phyloP scores from a whole-genome alignment of 352 stramenopile genomes.

The Phytophthora tentaculata region DNA sequence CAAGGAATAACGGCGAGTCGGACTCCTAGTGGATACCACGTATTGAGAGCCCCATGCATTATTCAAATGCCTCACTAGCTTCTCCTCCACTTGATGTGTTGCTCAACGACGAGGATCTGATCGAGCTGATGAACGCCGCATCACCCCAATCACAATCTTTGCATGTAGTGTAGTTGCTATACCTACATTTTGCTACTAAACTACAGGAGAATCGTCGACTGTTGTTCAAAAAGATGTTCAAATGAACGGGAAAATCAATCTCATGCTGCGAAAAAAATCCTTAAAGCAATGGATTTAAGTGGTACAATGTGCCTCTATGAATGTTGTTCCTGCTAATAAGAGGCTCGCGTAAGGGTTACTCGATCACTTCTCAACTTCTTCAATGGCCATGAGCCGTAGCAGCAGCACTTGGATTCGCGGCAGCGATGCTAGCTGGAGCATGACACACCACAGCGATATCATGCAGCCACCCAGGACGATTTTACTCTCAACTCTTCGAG shows the following conservation, averaged over 20 bases:
- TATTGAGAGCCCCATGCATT: not conserved
- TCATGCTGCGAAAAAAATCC: not conserved
- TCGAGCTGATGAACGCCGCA: no score
- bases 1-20: not conserved
- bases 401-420: constrained; percentile 6
- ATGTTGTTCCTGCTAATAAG: not conserved
- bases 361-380: not conserved
- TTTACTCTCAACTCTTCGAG: constrained; percentile 11
- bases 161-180: no score
- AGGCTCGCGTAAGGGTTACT: no score
- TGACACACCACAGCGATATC: not conserved
- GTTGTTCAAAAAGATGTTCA: not conserved
- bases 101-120: constrained; percentile 13
- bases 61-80: constrained; percentile 2
- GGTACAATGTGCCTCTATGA: constrained; percentile 19
- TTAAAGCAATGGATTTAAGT: constrained; percentile 7
- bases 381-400: constrained; percentile 5
- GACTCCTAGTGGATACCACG: not conserved
- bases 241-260: not conserved
- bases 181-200: no score
- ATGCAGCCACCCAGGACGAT: not conserved
- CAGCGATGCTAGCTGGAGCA: constrained; percentile 4
- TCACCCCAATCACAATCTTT: no score
- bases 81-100: constrained; percentile 13
- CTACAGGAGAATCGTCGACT: not conserved